phyloP scores from a whole-genome alignment of 768 basidiomycete species.

The Suillus spraguei region DNA sequence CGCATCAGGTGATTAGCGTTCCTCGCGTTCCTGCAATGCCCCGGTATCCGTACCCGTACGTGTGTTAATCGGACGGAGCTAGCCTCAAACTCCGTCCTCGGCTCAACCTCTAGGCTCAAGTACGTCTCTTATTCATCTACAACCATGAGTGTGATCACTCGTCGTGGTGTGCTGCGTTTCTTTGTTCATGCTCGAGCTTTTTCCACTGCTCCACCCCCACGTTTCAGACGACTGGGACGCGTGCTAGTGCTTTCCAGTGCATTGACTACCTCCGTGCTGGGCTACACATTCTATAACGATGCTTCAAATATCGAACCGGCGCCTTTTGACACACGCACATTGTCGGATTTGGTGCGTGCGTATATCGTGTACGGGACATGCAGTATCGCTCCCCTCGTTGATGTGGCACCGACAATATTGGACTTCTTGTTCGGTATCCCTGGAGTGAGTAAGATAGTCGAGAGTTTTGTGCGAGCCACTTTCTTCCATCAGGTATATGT shows the following conservation, averaged over 20 bases:
- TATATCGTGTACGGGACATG: slow-evolving; percentile 85
- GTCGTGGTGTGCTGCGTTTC: background rate
- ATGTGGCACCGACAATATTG: slow-evolving; percentile 71
- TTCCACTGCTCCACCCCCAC: background rate
- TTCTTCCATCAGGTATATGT: slow-evolving; percentile 80
- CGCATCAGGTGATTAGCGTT: background rate
- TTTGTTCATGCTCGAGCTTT: background rate
- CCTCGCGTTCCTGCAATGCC: background rate
- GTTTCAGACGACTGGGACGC: background rate
- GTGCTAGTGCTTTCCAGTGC: slow-evolving; percentile 7
- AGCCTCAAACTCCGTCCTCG: background rate
- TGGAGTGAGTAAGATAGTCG: slow-evolving; percentile 59
- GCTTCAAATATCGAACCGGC: background rate
- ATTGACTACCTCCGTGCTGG: background rate
- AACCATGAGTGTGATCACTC: background rate
- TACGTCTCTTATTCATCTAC: background rate
- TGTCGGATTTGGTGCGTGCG: slow-evolving; percentile 41
- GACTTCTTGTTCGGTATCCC: slow-evolving; percentile 51
- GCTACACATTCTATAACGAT: background rate
- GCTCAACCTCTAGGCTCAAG: background rate
- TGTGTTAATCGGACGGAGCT: slow-evolving; percentile 3
- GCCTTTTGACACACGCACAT: background rate
- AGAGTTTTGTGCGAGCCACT: slow-evolving; percentile 71
- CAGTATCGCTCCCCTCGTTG: slow-evolving; percentile 76
- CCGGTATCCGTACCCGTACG: background rate